These are phyloP conservation scores for Trichophyton simii DNA, from an alignment of 2,329 filamentous ascomycete genomes.

Conservation along the genomic window DNA sequence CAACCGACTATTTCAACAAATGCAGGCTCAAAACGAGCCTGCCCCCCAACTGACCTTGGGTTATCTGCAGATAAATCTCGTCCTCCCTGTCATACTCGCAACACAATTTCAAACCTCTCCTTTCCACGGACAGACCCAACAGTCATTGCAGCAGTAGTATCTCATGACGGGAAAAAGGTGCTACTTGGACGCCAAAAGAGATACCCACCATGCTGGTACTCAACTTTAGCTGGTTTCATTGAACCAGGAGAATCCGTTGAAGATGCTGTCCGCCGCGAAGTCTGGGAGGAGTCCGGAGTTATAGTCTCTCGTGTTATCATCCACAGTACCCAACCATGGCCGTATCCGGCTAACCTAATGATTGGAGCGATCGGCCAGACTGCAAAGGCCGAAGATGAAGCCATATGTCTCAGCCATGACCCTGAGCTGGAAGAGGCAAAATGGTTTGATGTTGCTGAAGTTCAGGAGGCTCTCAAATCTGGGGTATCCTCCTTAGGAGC, in stretches of 20 bases:
- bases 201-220: slow-evolving; percentile 78
- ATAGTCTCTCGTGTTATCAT: slow-evolving; percentile 63
- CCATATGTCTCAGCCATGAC: slow-evolving; percentile 71
- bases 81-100: slow-evolving; percentile 64
- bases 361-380: slow-evolving; percentile 74
- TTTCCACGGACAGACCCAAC: slow-evolving; percentile 91
- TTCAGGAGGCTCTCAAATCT: slow-evolving; percentile 57
- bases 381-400: slow-evolving; percentile 65
- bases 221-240: slow-evolving; percentile 74
- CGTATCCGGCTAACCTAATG: slow-evolving; percentile 74
- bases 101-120: slow-evolving; percentile 74
- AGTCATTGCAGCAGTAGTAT: slow-evolving; percentile 88
- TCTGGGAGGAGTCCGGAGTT: slow-evolving; percentile 77
- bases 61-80: slow-evolving; percentile 31
- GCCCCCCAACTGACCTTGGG: slow-evolving; percentile 33
- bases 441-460: slow-evolving; percentile 76
- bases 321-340: slow-evolving; percentile 78
- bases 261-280: slow-evolving; percentile 69
- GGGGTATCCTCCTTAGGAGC: slow-evolving; percentile 59
- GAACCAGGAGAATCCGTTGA: slow-evolving; percentile 78
- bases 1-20: slow-evolving; percentile 53
- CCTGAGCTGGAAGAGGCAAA: slow-evolving; percentile 80
- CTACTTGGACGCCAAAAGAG: slow-evolving; percentile 75
- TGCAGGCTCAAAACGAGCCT: slow-evolving; percentile 34
- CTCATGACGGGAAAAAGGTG: slow-evolving; percentile 60